Evolutionary conservation across 495 filamentous ascomycete species (phyloP).

Genomic region (Hypomontagnella submonticulosa): DNA sequence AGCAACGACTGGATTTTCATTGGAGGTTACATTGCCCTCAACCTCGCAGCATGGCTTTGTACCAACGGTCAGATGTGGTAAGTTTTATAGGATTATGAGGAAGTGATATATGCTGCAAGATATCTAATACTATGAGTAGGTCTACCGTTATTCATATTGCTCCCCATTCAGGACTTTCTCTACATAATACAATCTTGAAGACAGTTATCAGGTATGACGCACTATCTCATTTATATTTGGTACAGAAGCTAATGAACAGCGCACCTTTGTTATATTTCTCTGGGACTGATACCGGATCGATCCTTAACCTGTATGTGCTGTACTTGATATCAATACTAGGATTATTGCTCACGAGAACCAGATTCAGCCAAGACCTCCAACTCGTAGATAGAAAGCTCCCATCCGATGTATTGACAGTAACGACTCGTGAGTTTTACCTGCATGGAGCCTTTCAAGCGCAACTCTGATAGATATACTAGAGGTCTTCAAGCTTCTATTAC

Average conservation of each 20-base stretch:
- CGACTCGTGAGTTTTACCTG: constrained; percentile 37
- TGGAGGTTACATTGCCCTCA: constrained; percentile 45
- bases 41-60: constrained; percentile 46
- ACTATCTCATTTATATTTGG: not conserved
- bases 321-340: not conserved
- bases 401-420: constrained; percentile 29
- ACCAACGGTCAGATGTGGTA: constrained; percentile 48
- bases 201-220: constrained; percentile 23
- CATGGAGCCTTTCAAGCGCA: not conserved
- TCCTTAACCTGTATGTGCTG: constrained; percentile 44
- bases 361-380: constrained; percentile 43
- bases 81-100: constrained; percentile 1
- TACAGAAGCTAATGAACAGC: constrained; percentile 20
- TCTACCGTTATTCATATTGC: constrained; percentile 28
- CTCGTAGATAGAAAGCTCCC: constrained; percentile 39
- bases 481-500: constrained; percentile 45
- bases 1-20: constrained; percentile 41
- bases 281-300: constrained; percentile 39
- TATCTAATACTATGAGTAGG: constrained; percentile 17
- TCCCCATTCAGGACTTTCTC: constrained; percentile 30
- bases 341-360: constrained; percentile 11
- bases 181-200: constrained; percentile 30
- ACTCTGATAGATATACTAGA: constrained; percentile 14
- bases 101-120: not conserved
- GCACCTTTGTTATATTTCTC: constrained; percentile 43